These are phyloP conservation scores for Phylloporus scabripes DNA, from an alignment of 768 basidiomycete genomes.

Conservation along the genomic window DNA sequence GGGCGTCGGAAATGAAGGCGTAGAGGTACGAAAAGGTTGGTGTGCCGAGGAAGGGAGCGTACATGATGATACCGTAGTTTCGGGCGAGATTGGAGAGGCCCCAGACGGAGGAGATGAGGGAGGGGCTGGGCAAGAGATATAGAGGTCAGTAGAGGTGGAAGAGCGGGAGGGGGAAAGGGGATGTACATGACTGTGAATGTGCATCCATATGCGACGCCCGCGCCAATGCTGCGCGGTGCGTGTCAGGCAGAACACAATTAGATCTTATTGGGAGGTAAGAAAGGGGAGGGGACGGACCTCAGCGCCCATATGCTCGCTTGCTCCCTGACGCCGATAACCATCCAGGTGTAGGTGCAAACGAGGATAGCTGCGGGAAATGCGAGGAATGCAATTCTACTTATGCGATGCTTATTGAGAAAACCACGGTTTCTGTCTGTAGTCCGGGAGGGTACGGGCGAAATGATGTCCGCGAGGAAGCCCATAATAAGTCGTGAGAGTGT, in stretches of 20 bases:
- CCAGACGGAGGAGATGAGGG: conserved; percentile 68
- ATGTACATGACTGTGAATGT: conserved; percentile 69
- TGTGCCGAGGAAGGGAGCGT: conserved; percentile 72
- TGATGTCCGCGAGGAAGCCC: conserved; percentile 66
- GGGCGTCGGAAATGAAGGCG: conserved; percentile 57
- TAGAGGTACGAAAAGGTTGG: conserved; percentile 76
- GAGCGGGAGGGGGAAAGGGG: neutral
- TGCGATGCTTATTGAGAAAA: conserved; percentile 39
- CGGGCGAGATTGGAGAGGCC: conserved; percentile 64
- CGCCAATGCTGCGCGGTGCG: conserved; percentile 45
- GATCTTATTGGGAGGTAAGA: neutral
- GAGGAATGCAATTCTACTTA: conserved; percentile 63
- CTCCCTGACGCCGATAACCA: conserved; percentile 41
- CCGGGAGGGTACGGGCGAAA: conserved; percentile 56
- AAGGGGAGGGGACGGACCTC: conserved; percentile 40
- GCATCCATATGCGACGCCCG: conserved; percentile 64
- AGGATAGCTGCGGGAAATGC: conserved; percentile 45
- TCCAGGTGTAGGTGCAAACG: conserved; percentile 50
- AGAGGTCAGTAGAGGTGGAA: neutral
- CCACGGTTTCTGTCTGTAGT: conserved; percentile 28
- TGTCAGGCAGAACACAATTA: conserved; percentile 1
- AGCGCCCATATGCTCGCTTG: conserved; percentile 61
- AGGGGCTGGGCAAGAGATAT: conserved; percentile 35
- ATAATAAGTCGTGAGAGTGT: conserved; percentile 62
- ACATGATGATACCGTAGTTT: conserved; percentile 71